Evolutionary conservation across 108 stramenopile genomes (phyloP).

Genomic region (Schizochytrium sp.): DNA sequence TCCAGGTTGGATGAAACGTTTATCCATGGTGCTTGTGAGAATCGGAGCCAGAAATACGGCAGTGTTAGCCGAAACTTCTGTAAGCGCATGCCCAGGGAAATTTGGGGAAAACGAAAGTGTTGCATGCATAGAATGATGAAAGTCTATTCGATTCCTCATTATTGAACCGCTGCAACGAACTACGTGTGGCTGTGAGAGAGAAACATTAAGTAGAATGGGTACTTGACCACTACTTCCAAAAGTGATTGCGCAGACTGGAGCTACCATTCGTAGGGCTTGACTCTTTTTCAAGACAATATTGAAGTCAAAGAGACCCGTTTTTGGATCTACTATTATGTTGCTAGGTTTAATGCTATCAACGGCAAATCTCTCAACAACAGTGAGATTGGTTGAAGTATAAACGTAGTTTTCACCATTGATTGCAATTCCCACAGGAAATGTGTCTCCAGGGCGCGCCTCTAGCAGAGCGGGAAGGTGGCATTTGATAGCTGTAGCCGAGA

Average conservation of each 20-base stretch:
- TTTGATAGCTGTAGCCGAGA: conserved; percentile 60
- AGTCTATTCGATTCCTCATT: no score
- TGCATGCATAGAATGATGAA: no score
- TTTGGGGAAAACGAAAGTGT: no score
- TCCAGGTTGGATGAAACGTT: background rate
- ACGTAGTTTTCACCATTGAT: background rate
- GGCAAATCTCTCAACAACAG: background rate
- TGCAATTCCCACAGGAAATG: background rate
- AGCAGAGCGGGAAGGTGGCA: background rate
- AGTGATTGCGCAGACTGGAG: no score
- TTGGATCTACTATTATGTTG: background rate
- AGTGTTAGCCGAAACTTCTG: no score
- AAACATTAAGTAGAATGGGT: no score
- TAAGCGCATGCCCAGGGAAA: no score
- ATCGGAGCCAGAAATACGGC: background rate
- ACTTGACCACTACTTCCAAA: no score
- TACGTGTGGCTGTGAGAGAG: no score
- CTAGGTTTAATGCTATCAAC: background rate
- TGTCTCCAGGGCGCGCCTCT: background rate
- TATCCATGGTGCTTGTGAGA: background rate
- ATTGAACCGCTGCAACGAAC: no score
- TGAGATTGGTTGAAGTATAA: background rate
- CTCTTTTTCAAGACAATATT: no score
- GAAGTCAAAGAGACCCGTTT: background rate
- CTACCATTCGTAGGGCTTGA: no score